These are phyloP conservation scores for Podospora pseudoanserina DNA, from an alignment of 495 filamentous ascomycete species.

Conservation along the genomic window DNA sequence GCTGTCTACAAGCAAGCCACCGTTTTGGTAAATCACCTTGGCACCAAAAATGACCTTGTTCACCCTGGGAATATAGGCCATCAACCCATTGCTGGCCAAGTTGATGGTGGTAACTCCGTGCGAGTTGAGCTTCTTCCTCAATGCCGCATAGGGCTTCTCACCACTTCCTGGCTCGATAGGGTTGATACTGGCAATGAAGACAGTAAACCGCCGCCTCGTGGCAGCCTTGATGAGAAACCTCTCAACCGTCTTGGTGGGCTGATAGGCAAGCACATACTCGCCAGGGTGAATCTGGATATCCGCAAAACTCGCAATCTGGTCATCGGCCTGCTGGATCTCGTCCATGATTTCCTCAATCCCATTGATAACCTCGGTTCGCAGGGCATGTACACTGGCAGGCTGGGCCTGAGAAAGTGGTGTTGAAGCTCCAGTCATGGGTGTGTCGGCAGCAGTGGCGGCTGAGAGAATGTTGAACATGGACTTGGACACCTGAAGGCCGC, in stretches of 20 bases:
- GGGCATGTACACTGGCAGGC: slow-evolving; percentile 47
- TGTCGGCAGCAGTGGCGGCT: slow-evolving; percentile 21
- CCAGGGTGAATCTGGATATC: slow-evolving; percentile 86
- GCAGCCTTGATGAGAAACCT: slow-evolving; percentile 82
- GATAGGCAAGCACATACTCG: slow-evolving; percentile 83
- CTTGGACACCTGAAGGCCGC: slow-evolving; percentile 53
- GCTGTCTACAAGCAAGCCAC: slow-evolving; percentile 73
- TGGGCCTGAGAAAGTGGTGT: slow-evolving; percentile 40
- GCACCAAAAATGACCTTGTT: slow-evolving; percentile 91
- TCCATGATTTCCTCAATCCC: slow-evolving; percentile 90
- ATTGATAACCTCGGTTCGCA: slow-evolving; percentile 83
- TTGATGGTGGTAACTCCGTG: slow-evolving; percentile 76
- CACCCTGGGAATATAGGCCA: slow-evolving; percentile 86
- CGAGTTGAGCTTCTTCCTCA: slow-evolving; percentile 71
- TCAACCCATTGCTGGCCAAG: slow-evolving; percentile 78
- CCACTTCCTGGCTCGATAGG: slow-evolving; percentile 40
- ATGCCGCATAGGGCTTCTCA: slow-evolving; percentile 44
- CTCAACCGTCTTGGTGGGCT: slow-evolving; percentile 75
- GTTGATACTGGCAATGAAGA: slow-evolving; percentile 64
- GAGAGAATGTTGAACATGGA: slow-evolving; percentile 84
- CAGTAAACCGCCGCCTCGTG: slow-evolving; percentile 79
- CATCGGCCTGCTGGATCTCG: slow-evolving; percentile 81
- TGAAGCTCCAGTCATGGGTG: slow-evolving; percentile 42
- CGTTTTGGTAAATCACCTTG: slow-evolving; percentile 80
- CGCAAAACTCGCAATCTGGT: slow-evolving; percentile 80